Evolutionary conservation across 768 basidiomycete species (phyloP), one percentile per base, ranked within the genome.

Genomic region (Paxillus ammoniavirescens): DNA sequence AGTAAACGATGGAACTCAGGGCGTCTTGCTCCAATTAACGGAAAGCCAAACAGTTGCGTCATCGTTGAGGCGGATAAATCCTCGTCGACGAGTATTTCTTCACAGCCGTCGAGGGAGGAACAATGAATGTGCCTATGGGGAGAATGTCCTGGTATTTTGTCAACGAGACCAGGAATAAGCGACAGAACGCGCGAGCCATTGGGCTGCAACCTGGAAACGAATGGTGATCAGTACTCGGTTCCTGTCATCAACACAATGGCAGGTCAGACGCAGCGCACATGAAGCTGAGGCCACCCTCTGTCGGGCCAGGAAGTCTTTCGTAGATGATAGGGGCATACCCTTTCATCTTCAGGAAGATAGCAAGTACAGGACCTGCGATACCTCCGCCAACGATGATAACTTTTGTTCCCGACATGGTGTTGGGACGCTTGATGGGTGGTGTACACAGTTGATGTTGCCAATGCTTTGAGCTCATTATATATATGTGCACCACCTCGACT

Each of bases 281-380:
- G 5, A 73, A 59, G 49, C 71, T 69, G 18, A 73, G 60, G n/a
- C 72, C 72, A 45, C 59, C 61, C 8, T 65, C 61, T 31, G 51
- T 31, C 35, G 59, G 21, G 18, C 49, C 41, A 5, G 52, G 42
- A 37, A 62, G 36, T 58, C 68, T 50, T 43, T 76, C 75, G 54
- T 73, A 76, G 0, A 75, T 54, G 43, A 75, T 59, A 8, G 73
- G 72, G 3, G 68, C 59, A 53, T 72, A 76, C 13, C 74, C 74
- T 50, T 72, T 70, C 21, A 61, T 58, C 49, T 71, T 74, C 30
- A 77, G 65, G 13, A 73, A 64, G 23, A 72, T 62, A 1, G 72
- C 73, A 37, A 77, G 69, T 3, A 74, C 68, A 14, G 74, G 72
- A 12, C 75, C 75, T 10, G 72, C 74, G 36, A 75, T 69, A 4